Evolutionary conservation across 352 stramenopile genomes (phyloP).

Genomic region (Phytophthora idaei): DNA sequence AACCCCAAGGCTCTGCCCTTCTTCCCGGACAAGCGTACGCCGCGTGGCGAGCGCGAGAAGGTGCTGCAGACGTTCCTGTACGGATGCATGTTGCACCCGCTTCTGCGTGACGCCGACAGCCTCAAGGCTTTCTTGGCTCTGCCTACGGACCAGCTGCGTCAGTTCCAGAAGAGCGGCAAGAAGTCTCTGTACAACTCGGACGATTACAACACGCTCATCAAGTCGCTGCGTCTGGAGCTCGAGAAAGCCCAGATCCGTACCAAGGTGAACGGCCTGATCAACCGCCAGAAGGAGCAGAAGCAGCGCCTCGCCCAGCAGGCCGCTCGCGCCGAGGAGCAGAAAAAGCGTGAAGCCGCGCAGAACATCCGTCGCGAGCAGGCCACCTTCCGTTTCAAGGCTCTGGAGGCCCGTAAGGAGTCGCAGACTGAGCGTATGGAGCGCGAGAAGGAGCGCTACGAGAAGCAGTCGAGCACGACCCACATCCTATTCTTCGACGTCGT

Average conservation of each 20-base stretch:
- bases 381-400: slow-evolving; percentile 73
- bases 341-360: slow-evolving; percentile 72
- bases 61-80: slow-evolving; percentile 84
- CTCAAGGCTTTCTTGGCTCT: slow-evolving; percentile 87
- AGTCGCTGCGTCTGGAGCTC: slow-evolving; percentile 79
- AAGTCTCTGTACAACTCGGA: slow-evolving; percentile 82
- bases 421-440: slow-evolving; percentile 81
- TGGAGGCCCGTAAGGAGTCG: slow-evolving; percentile 79
- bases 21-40: slow-evolving; percentile 76
- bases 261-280: slow-evolving; percentile 73
- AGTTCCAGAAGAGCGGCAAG: slow-evolving; percentile 72
- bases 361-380: slow-evolving; percentile 81
- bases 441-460: slow-evolving; percentile 83
- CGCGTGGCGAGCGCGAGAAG: slow-evolving; percentile 56
- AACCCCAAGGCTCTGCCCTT: slow-evolving; percentile 83
- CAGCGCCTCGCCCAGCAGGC: slow-evolving; percentile 68
- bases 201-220: slow-evolving; percentile 82
- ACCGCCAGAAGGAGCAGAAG: slow-evolving; percentile 76
- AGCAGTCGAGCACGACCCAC: slow-evolving; percentile 75
- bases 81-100: slow-evolving; percentile 79
- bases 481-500: slow-evolving; percentile 89
- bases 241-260: slow-evolving; percentile 85
- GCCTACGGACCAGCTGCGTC: slow-evolving; percentile 67
- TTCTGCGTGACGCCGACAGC: slow-evolving; percentile 79
- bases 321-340: slow-evolving; percentile 63